These are phyloP conservation scores for Daphne laureola DNA, from an alignment of 441 rosid genomes.

Conservation along the genomic window DNA sequence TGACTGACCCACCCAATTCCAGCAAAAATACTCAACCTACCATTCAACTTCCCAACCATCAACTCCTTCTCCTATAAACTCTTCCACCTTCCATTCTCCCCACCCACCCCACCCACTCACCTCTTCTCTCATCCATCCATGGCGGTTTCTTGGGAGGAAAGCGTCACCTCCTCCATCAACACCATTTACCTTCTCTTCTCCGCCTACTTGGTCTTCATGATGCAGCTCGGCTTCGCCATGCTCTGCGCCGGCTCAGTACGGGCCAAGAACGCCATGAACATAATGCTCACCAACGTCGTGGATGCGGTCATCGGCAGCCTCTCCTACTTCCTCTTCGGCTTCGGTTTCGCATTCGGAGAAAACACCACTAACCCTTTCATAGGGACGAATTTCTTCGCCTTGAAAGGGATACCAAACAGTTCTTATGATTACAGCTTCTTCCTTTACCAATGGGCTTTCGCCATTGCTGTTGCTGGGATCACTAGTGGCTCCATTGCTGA, in stretches of 20 bases:
- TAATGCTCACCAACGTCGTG: slow-evolving; percentile 82
- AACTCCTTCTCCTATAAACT: slow-evolving; percentile 14
- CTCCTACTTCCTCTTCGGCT: slow-evolving; percentile 72
- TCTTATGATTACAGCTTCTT: slow-evolving; percentile 49
- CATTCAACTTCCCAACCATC: slow-evolving; percentile 25
- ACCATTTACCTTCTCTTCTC: slow-evolving; percentile 72
- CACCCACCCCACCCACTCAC: slow-evolving; percentile 3
- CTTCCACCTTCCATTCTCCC: slow-evolving; percentile 8
- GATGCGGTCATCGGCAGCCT: slow-evolving; percentile 83
- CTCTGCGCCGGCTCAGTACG: slow-evolving; percentile 82
- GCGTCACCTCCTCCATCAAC: slow-evolving; percentile 49
- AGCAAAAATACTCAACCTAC: slow-evolving; percentile 17
- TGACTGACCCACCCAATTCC: slow-evolving; percentile 3
- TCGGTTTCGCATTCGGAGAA: slow-evolving; percentile 75
- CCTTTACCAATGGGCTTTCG: slow-evolving; percentile 86
- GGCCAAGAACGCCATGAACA: slow-evolving; percentile 78
- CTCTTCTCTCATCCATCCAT: neutral
- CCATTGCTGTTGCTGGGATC: slow-evolving; percentile 76
- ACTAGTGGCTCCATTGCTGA: slow-evolving; percentile 82
- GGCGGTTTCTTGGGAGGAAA: slow-evolving; percentile 51
- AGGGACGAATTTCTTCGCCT: slow-evolving; percentile 54
- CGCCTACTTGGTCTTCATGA: slow-evolving; percentile 70
- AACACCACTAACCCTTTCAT: slow-evolving; percentile 56
- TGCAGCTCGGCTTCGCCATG: slow-evolving; percentile 96
- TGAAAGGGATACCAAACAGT: slow-evolving; percentile 35